phyloP scores from a whole-genome alignment of 202 grass and related monocot genomes.

The Bolboschoenoplectus hybrid region DNA sequence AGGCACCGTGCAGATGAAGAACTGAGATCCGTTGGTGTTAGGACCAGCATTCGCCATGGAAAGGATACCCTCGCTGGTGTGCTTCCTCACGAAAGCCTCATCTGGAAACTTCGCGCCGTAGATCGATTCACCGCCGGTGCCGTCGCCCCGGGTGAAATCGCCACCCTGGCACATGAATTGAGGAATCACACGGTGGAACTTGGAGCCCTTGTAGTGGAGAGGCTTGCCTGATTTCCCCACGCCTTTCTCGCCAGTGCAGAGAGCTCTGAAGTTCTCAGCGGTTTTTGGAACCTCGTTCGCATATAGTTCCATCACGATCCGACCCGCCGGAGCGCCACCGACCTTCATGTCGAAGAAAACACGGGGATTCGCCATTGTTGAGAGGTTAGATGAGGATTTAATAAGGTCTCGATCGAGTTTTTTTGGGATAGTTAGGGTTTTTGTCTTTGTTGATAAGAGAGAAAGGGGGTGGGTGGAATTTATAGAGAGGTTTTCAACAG shows the following conservation, averaged over 20 bases:
- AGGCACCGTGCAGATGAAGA: conserved; percentile 46
- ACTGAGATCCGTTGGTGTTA: conserved; percentile 48
- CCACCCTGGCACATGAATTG: conserved; percentile 53
- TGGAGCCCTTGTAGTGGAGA: conserved; percentile 47
- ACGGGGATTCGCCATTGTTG: conserved; percentile 30
- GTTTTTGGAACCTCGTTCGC: conserved; percentile 41
- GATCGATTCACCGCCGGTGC: conserved; percentile 49
- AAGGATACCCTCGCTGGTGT: conserved; percentile 30
- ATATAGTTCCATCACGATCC: conserved; percentile 50
- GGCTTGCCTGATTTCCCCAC: conserved; percentile 44
- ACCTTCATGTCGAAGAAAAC: conserved; percentile 52
- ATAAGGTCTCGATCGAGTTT: background rate
- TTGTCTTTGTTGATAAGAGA: conserved; percentile 25
- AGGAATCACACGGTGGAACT: conserved; percentile 51
- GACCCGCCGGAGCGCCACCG: conserved; percentile 37
- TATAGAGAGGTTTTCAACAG: background rate
- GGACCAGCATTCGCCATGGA: conserved; percentile 50
- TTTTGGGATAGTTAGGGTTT: background rate
- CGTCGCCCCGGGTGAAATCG: conserved; percentile 46
- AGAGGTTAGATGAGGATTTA: background rate
- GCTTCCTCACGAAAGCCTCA: conserved; percentile 40
- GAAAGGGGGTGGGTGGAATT: background rate
- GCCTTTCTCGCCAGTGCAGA: conserved; percentile 51
- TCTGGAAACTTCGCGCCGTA: conserved; percentile 42
- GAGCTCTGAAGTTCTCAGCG: conserved; percentile 48